phyloP scores from a whole-genome alignment of 306 rosid genomes.

The Malus asiatica region DNA sequence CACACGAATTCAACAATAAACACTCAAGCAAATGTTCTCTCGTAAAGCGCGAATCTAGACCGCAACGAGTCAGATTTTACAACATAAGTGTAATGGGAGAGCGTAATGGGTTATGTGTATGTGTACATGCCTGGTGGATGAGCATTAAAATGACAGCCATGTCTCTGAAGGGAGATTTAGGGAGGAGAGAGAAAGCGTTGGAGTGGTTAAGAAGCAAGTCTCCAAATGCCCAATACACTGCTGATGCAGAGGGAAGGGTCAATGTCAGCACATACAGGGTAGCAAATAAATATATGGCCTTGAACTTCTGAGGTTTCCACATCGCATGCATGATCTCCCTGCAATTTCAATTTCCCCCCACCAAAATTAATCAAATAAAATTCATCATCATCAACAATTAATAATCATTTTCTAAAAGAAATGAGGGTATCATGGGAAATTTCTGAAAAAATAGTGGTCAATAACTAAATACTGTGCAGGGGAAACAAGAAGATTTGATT shows the following conservation, averaged over 20 bases:
- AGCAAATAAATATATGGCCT: slow-evolving; percentile 73
- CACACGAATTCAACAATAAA: neutral
- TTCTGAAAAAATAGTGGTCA: neutral
- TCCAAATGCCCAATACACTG: slow-evolving; percentile 98
- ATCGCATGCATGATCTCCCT: slow-evolving; percentile 99
- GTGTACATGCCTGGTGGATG: slow-evolving; percentile 66
- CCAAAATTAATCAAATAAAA: neutral
- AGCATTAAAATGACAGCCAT: slow-evolving; percentile 92
- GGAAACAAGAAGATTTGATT: neutral
- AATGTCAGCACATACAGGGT: slow-evolving; percentile 86
- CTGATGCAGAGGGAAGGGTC: slow-evolving; percentile 85
- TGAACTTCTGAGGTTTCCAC: slow-evolving; percentile 98
- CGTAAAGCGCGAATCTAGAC: neutral
- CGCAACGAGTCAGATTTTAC: neutral
- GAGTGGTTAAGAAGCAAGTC: slow-evolving; percentile 94
- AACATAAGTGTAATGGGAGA: too few species aligned
- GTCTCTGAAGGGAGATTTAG: slow-evolving; percentile 73
- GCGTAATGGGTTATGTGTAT: neutral
- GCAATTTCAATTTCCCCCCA: neutral
- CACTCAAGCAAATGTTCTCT: neutral
- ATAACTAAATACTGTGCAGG: neutral
- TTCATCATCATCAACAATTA: neutral
- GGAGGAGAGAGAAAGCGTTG: slow-evolving; percentile 92
- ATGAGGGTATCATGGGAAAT: slow-evolving; percentile 21
- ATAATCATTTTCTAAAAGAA: neutral